These are phyloP conservation scores for Xylaria palmicola DNA, from an alignment of 495 filamentous ascomycete genomes.

Conservation along the genomic window DNA sequence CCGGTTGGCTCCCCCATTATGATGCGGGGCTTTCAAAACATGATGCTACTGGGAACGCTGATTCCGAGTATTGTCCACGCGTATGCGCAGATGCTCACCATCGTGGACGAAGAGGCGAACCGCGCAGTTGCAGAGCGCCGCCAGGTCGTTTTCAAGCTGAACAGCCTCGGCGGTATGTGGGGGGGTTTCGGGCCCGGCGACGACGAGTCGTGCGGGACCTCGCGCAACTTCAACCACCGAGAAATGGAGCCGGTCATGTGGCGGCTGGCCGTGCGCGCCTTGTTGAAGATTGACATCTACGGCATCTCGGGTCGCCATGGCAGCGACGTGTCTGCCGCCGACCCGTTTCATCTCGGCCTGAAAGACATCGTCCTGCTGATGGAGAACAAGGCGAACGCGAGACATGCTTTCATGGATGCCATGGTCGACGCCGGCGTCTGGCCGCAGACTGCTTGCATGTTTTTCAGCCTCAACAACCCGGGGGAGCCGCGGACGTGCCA, in stretches of 20 bases:
- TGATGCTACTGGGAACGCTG: constrained; percentile 66
- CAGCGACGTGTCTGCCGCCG: not conserved
- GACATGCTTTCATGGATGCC: constrained; percentile 41
- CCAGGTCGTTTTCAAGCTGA: constrained; percentile 43
- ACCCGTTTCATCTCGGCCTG: constrained; percentile 39
- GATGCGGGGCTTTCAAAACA: constrained; percentile 54
- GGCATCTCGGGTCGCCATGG: constrained; percentile 33
- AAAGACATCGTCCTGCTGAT: constrained; percentile 51
- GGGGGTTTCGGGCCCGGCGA: constrained; percentile 20
- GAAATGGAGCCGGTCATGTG: constrained; percentile 48
- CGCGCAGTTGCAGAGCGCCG: constrained; percentile 37
- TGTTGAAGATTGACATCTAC: constrained; percentile 54
- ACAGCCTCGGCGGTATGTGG: constrained; percentile 48
- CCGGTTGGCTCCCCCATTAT: not conserved
- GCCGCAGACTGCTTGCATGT: constrained; percentile 14
- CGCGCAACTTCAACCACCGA: constrained; percentile 24
- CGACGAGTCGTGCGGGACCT: constrained; percentile 20
- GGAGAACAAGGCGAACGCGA: constrained; percentile 43
- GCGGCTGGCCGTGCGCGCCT: constrained; percentile 48
- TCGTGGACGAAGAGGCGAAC: constrained; percentile 44
- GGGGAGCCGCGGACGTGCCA: constrained; percentile 40
- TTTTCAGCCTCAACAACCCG: constrained; percentile 13
- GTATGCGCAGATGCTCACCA: constrained; percentile 48
- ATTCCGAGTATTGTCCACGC: constrained; percentile 62
- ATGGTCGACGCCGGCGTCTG: constrained; percentile 31